Evolutionary conservation across 108 stramenopile genomes (phyloP).

Genomic region (Cylindrotheca closterium): DNA sequence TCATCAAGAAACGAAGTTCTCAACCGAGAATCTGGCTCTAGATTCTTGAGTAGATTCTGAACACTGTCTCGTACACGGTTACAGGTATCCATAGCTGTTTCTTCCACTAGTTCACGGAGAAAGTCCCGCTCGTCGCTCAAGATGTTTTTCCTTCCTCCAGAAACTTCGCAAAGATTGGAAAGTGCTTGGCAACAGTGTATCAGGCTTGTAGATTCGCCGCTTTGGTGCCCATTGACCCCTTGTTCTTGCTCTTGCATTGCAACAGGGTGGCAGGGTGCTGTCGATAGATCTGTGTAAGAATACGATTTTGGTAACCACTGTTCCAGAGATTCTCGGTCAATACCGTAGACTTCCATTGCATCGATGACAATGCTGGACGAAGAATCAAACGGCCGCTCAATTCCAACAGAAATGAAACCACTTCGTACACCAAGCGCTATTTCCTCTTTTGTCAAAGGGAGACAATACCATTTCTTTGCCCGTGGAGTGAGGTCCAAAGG

Average conservation of each 20-base stretch:
- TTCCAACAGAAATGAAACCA: conserved; percentile 59
- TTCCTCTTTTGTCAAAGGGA: conserved; percentile 77
- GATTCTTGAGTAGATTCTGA: conserved; percentile 32
- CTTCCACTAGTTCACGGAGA: conserved; percentile 42
- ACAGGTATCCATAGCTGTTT: conserved; percentile 39
- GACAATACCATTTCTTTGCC: conserved; percentile 78
- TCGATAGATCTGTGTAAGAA: conserved; percentile 8
- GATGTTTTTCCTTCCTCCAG: conserved; percentile 2
- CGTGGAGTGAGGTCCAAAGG: conserved; percentile 52
- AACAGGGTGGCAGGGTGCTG: background rate
- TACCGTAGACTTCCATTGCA: conserved; percentile 71
- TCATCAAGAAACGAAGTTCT: conserved; percentile 41
- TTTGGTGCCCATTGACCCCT: background rate
- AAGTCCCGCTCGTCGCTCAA: conserved; percentile 17
- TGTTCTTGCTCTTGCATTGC: no score
- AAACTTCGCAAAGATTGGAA: conserved; percentile 29
- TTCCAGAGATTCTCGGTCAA: conserved; percentile 19
- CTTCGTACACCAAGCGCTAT: conserved; percentile 59
- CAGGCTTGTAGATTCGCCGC: conserved; percentile 2
- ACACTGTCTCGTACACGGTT: conserved; percentile 34
- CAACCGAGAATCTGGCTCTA: conserved; percentile 27
- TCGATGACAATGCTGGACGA: conserved; percentile 55
- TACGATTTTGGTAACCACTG: conserved; percentile 13
- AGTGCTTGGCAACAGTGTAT: conserved; percentile 35
- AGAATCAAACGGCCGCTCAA: conserved; percentile 52